A percentile compares a stretch with the other conserved stretches of the same genome.
phyloP scores from a whole-genome alignment of 2,329 filamentous ascomycete species.

The Cercospora citrullina region DNA sequence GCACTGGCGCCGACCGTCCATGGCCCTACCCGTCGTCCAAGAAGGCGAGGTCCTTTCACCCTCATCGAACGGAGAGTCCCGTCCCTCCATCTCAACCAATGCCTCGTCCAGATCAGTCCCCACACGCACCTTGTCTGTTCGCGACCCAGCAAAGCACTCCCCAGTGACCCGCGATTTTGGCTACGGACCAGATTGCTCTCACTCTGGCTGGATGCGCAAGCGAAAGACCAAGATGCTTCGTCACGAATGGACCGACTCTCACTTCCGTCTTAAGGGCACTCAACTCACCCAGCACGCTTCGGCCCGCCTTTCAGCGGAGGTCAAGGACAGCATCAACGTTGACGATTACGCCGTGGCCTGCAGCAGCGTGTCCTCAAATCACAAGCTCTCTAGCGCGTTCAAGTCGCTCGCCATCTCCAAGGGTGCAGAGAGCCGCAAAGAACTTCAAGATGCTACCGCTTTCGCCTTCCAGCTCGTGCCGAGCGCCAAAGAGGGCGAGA shows the following conservation, averaged over 20 bases:
- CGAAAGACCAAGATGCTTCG: constrained; percentile 84
- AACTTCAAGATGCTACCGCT: constrained; percentile 46
- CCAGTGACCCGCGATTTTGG: constrained; percentile 34
- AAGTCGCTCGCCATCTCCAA: constrained; percentile 67
- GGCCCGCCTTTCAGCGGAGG: constrained; percentile 57
- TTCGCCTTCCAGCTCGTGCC: constrained; percentile 87
- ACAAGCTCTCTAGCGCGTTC: constrained; percentile 84
- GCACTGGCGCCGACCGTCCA: constrained; percentile 62
- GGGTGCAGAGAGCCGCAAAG: constrained; percentile 52
- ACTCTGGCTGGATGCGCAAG: constrained; percentile 93
- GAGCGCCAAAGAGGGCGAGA: constrained; percentile 49
- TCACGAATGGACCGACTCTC: constrained; percentile 91
- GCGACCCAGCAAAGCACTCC: constrained; percentile 38
- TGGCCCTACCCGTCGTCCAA: constrained; percentile 68
- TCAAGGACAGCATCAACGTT: constrained; percentile 79
- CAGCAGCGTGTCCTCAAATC: constrained; percentile 70
- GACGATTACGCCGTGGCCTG: constrained; percentile 88
- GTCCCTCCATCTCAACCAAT: constrained; percentile 39
- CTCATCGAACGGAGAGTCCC: constrained; percentile 39
- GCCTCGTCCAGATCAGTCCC: constrained; percentile 26
- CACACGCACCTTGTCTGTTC: constrained; percentile 19
- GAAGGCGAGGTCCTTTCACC: constrained; percentile 51
- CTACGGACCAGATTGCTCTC: constrained; percentile 45
- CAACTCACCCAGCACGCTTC: constrained; percentile 66
- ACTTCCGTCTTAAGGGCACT: constrained; percentile 73